Base-by-base conservation (phyloP, 2,329 filamentous ascomycete species). In the Purpureocillium takamizusanense region DNA sequence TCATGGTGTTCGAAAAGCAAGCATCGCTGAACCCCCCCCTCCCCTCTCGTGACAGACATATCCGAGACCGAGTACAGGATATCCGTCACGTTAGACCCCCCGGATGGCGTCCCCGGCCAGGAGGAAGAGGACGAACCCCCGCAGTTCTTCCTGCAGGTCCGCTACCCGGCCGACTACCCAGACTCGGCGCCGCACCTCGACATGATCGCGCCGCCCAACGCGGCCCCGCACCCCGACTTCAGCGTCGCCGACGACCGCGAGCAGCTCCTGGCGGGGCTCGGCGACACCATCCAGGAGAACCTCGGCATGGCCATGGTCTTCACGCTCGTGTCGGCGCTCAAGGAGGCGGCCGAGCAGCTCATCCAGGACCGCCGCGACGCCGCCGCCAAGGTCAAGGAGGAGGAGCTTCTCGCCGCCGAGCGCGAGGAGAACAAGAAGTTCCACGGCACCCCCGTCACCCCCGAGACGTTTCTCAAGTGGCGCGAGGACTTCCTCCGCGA, bases 221-320 rank as follows among this genome's bases (percentile, higher is more conserved):
- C 79, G 56, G 54, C 78, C 15, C 60, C 76, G 54, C 77, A 94
- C 60, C 72, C 77, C 21, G 76, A 83, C 54, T 81, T 98, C 60
- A 84, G 82, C 56, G 71, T 97, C 34, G 74, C 82, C 51, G 78
- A 83, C 35, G 92, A 98, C 69, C 87, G 86, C 56, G 70, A 77
- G 14, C 63, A 65, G 37, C 76, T 98, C 12, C 74, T 97, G 13
- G 70, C 79, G 36, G 74, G 76, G 2, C 69, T 97, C 11, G 62
- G 78, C 30, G 78, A 83, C 13, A 85, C 82, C 1, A 83, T 95
- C 28, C 81, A 92, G 57, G 92, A 98, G 61, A 97, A 89, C 50
- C 65, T 97, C 42, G 92, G 92, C 45, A 97, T 97, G 83, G 86
- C 88, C 39, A 98, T 98, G 92, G 69, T 98, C 2, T 98, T 97